Conservation (phyloP, 176 grass and related monocot genomes). For the Aegilops umbellulata region DNA sequence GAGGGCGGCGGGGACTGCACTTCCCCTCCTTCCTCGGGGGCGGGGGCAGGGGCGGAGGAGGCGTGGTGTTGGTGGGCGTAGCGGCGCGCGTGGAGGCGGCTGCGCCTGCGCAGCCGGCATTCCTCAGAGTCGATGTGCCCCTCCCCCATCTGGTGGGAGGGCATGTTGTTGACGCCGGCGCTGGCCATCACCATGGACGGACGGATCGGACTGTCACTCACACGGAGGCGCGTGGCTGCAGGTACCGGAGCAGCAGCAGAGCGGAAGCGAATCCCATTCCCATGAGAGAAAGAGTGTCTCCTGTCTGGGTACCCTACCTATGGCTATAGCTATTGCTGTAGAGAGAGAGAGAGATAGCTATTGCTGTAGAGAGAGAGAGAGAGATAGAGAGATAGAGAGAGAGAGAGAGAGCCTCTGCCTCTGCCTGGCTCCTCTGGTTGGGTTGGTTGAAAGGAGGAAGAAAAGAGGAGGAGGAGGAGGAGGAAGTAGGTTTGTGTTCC, state of each 20-base stretch:
- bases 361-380: too few species aligned
- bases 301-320: too few species aligned
- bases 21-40: background rate
- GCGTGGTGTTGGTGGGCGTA: background rate
- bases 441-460: too few species aligned
- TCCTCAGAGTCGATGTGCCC: conserved; percentile 12
- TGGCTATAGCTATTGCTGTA: too few species aligned
- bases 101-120: conserved; percentile 38
- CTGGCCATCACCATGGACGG: conserved; percentile 43
- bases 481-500: background rate
- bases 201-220: too few species aligned
- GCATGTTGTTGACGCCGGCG: conserved; percentile 30
- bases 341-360: too few species aligned
- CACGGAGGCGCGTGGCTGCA: background rate
- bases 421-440: too few species aligned
- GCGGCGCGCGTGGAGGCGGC: background rate
- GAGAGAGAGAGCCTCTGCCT: too few species aligned
- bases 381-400: too few species aligned
- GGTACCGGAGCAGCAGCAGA: background rate
- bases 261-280: too few species aligned
- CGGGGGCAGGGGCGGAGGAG: background rate
- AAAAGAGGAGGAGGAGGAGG: background rate
- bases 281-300: too few species aligned
- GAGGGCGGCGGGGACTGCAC: background rate
- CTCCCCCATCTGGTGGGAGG: background rate